Evolutionary conservation across 2,329 filamentous ascomycete genomes (phyloP).

Genomic region (Fusarium poae): DNA sequence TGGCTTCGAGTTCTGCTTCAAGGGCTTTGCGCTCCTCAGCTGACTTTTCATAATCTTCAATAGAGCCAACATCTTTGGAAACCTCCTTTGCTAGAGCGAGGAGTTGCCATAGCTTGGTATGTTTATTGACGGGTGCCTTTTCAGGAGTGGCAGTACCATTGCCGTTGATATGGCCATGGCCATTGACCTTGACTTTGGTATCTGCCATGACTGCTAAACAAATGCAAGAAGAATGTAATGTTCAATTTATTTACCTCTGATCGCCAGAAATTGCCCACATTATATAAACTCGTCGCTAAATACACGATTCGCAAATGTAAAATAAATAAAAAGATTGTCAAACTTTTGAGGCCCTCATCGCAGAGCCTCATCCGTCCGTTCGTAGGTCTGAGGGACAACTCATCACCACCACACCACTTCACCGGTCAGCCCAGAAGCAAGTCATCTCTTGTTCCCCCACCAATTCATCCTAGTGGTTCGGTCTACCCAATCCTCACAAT

Average conservation of each 20-base stretch:
- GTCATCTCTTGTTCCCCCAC: constrained; percentile 35
- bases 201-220: constrained; percentile 46
- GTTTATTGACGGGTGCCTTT: constrained; percentile 34
- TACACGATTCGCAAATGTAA: constrained; percentile 1
- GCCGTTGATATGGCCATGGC: constrained; percentile 25
- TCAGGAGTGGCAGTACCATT: constrained; percentile 40
- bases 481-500: constrained; percentile 37
- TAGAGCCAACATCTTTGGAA: constrained; percentile 46
- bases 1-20: constrained; percentile 45
- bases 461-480: constrained; percentile 30
- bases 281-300: constrained; percentile 43
- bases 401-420: constrained; percentile 47
- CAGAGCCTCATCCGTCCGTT: constrained; percentile 45
- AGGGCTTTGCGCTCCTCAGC: constrained; percentile 43
- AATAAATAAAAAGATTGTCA: constrained; percentile 7
- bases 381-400: constrained; percentile 44
- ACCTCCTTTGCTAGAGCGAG: constrained; percentile 48
- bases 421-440: constrained; percentile 28
- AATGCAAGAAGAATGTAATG: constrained; percentile 17
- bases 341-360: constrained; percentile 31
- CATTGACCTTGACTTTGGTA: constrained; percentile 47
- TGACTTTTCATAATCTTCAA: constrained; percentile 46
- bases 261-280: constrained; percentile 32
- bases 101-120: constrained; percentile 48
- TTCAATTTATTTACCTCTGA: constrained; percentile 22